Conservation (phyloP, 177 flowering plant genomes). For the Vitis hybrid region DNA sequence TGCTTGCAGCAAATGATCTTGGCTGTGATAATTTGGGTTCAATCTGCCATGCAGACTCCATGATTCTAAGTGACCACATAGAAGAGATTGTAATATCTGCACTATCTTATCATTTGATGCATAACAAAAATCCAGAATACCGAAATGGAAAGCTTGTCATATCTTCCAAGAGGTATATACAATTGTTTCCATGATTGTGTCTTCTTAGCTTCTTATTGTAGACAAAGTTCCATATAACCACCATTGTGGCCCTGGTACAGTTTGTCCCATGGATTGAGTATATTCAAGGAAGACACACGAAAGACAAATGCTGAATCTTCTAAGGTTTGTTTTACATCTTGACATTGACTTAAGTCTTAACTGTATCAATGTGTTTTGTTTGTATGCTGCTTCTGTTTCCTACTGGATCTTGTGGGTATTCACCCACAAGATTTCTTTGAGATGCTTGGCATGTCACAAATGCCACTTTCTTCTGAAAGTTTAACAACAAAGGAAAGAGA, state of each 20-base stretch:
- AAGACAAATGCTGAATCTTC: slow-evolving; percentile 39
- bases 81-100: slow-evolving; percentile 53
- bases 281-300: slow-evolving; percentile 44
- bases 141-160: slow-evolving; percentile 58
- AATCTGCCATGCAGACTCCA: slow-evolving; percentile 41
- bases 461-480: too few species aligned
- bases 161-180: slow-evolving; percentile 43
- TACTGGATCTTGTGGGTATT: too few species aligned
- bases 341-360: neutral
- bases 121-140: slow-evolving; percentile 47
- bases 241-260: slow-evolving; percentile 24
- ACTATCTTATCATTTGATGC: slow-evolving; percentile 48
- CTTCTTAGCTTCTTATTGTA: neutral
- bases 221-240: neutral
- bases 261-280: slow-evolving; percentile 51
- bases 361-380: neutral
- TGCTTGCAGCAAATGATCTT: slow-evolving; percentile 49
- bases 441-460: too few species aligned
- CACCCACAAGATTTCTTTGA: too few species aligned
- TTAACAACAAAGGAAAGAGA: too few species aligned
- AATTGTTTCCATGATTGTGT: neutral
- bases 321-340: slow-evolving; percentile 23
- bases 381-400: neutral
- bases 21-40: slow-evolving; percentile 49
- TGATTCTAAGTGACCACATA: slow-evolving; percentile 39